Evolutionary conservation across 208 protist species (phyloP).

Genomic region (Phytomonas serpens): DNA sequence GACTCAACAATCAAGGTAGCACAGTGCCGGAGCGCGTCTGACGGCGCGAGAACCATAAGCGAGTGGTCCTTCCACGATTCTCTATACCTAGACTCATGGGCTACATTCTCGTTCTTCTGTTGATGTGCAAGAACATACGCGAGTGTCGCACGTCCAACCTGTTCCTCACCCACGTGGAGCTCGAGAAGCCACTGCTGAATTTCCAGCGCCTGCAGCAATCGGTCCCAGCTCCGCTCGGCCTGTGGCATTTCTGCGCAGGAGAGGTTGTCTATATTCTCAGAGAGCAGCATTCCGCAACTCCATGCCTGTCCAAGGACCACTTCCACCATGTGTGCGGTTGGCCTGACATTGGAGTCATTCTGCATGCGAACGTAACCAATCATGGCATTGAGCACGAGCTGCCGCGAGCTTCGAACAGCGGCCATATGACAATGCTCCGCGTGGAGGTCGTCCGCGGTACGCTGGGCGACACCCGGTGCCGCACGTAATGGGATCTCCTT

Average conservation of each 20-base stretch:
- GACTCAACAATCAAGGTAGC: constrained; percentile 42
- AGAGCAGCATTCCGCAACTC: constrained; percentile 86
- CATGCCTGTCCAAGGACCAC: constrained; percentile 82
- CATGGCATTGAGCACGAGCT: constrained; percentile 75
- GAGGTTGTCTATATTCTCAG: constrained; percentile 79
- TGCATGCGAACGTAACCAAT: constrained; percentile 73
- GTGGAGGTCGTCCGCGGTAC: constrained; percentile 70
- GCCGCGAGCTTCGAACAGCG: constrained; percentile 68
- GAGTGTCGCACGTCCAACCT: constrained; percentile 82
- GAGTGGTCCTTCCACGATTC: constrained; percentile 61
- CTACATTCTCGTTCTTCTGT: constrained; percentile 42
- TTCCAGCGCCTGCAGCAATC: constrained; percentile 63
- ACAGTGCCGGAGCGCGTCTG: constrained; percentile 41
- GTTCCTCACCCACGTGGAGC: constrained; percentile 87
- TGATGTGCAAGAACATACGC: constrained; percentile 80
- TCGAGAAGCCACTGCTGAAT: constrained; percentile 81
- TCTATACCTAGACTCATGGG: constrained; percentile 24
- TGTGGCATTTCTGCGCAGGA: constrained; percentile 61
- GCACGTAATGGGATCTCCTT: constrained; percentile 79
- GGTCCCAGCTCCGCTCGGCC: constrained; percentile 62
- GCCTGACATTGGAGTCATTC: constrained; percentile 43
- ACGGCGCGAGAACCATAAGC: constrained; percentile 55
- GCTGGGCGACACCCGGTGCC: constrained; percentile 51
- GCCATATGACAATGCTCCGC: constrained; percentile 85
- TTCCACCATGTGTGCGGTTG: constrained; percentile 67